Evolutionary conservation across 805 yeast genomes (phyloP).

Genomic region (Brettanomyces nanus): DNA sequence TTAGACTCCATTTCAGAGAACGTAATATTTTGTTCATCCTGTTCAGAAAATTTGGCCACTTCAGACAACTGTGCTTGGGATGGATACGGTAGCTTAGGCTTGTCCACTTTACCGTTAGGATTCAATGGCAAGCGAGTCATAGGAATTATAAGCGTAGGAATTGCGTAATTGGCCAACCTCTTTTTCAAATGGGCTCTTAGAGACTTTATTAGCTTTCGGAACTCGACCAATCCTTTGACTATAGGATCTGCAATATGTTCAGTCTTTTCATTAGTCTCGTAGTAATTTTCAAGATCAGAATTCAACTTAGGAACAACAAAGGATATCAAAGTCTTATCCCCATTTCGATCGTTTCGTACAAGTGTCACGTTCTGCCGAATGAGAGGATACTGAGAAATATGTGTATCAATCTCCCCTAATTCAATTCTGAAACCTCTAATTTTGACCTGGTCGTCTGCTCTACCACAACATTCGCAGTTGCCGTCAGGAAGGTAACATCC

Average conservation of each 20-base stretch:
- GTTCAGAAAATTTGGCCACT: conserved; percentile 49
- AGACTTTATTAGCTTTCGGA: conserved; percentile 69
- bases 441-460: conserved; percentile 98
- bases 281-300: conserved; percentile 38
- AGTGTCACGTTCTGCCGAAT: conserved; percentile 91
- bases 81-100: conserved; percentile 95
- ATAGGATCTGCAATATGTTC: conserved; percentile 53
- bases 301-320: conserved; percentile 73
- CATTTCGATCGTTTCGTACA: conserved; percentile 85
- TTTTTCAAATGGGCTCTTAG: conserved; percentile 77
- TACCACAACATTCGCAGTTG: conserved; percentile 94
- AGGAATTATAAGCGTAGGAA: conserved; percentile 88
- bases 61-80: conserved; percentile 74
- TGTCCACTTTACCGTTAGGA: conserved; percentile 98
- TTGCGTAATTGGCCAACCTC: conserved; percentile 86
- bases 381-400: conserved; percentile 84
- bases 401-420: conserved; percentile 96
- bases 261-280: conserved; percentile 35
- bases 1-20: conserved; percentile 59
- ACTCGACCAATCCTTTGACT: conserved; percentile 71
- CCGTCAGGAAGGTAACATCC: conserved; percentile 97
- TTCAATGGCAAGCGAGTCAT: conserved; percentile 80
- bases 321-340: conserved; percentile 85
- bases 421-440: conserved; percentile 98
- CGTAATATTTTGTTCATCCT: conserved; percentile 34